Base-by-base conservation (phyloP, 805 yeast genomes). In the Wickerhamomyces rabaulensis region DNA sequence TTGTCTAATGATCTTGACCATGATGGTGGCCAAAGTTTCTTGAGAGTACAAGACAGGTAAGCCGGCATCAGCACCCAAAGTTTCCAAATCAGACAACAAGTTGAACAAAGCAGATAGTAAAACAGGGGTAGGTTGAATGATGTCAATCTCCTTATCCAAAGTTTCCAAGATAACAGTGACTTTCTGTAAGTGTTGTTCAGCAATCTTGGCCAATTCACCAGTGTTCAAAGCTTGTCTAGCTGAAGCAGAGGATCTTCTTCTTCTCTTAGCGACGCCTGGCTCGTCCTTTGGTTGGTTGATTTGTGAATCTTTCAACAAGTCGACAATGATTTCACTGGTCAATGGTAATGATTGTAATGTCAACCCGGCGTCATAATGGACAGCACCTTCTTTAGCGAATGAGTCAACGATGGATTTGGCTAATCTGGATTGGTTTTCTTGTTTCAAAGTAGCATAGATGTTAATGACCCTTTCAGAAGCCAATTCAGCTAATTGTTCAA, bases 41-140 rank as follows among this genome's bases (percentile, higher is more conserved):
- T 94, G 96, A 1, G 95, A 84, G 56, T 91, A 92, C 40, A 87
- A 71, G 5, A 92, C 92, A 4, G 99, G 96, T 51, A 94, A 70
- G 48, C 89, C 88, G 37, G 96, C 96, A 62, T 91, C 98, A 52
- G 80, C 82, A 39, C 95, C 96, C 41, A 94, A 73, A 25, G 95
- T 82, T 62, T 87, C 94, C 53, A 86, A 69, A 62, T 87, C 94
- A 44, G 87, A 79, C 43, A 87, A 68, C 33, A 84, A 70, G 52
- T 76, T 76, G 67, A 87, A 82, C 49, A 82, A 61, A 15, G 78
- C 66, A 43, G 71, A 70, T 37, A 82, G 64, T 42, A 82, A 65
- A 21, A 69, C 71, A 2, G 81, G 73, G 26, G 71, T 58, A 47
- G 67, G 66, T 1, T 39, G 37, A 38, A 64, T 57, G 15, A 65